Conservation (phyloP, 495 filamentous ascomycete genomes). For the Penicillium verhagenii region DNA sequence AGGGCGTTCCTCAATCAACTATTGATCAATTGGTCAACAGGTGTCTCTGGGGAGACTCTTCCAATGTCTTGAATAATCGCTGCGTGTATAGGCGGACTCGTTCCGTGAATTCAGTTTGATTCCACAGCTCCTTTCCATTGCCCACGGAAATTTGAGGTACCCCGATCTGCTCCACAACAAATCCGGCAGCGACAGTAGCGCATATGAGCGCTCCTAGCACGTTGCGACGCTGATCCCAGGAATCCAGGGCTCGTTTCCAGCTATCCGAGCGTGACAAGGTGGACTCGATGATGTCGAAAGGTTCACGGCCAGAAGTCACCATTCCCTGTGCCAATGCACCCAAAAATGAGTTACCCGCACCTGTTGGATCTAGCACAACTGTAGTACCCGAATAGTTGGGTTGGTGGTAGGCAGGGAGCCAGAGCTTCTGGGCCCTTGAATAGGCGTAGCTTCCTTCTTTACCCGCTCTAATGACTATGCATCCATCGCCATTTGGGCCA, state of each 20-base stretch:
- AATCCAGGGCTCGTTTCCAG: constrained; percentile 31
- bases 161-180: constrained; percentile 92
- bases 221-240: constrained; percentile 33
- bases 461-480: constrained; percentile 55
- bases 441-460: constrained; percentile 59
- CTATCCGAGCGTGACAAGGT: constrained; percentile 29
- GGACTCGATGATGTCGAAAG: constrained; percentile 35
- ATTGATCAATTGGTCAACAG: constrained; percentile 46
- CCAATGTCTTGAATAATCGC: constrained; percentile 44
- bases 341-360: constrained; percentile 92
- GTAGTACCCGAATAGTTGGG: constrained; percentile 28
- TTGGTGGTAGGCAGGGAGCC: constrained; percentile 60
- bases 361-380: constrained; percentile 84
- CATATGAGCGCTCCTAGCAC: constrained; percentile 70
- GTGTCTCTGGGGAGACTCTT: constrained; percentile 46
- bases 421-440: constrained; percentile 31
- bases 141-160: constrained; percentile 60
- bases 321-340: constrained; percentile 79
- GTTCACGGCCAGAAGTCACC: constrained; percentile 51
- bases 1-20: constrained; percentile 39
- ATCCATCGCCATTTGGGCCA: constrained; percentile 42
- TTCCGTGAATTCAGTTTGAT: constrained; percentile 59
- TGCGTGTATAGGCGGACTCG: constrained; percentile 53
- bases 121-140: constrained; percentile 72
- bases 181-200: constrained; percentile 85